Conservation (phyloP, 192 early-diverging fungal genomes). For the Geranomyces variabilis region DNA sequence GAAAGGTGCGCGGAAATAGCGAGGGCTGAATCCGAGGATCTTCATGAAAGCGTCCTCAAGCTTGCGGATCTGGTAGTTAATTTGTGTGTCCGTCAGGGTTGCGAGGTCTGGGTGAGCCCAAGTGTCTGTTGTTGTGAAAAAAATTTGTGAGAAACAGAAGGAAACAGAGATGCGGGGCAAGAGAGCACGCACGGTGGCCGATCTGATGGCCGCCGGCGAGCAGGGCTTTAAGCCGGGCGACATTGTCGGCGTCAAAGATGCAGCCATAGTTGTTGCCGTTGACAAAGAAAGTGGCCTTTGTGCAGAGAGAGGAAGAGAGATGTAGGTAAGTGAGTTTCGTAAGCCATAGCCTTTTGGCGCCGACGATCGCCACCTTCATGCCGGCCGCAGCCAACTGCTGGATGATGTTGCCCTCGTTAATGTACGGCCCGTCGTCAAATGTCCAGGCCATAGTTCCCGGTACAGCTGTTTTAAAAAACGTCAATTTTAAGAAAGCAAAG, state of each 20-base stretch:
- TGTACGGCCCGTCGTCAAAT: constrained; percentile 71
- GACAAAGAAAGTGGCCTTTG: constrained; percentile 65
- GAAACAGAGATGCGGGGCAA: too few species aligned
- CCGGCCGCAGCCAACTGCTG: constrained; percentile 48
- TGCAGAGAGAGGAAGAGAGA: not conserved
- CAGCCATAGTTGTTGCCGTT: constrained; percentile 62
- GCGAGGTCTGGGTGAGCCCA: constrained; percentile 42
- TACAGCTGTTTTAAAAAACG: constrained; percentile 6
- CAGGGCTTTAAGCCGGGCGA: constrained; percentile 40
- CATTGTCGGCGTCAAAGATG: constrained; percentile 33
- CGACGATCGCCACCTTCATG: constrained; percentile 45
- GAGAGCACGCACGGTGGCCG: too few species aligned
- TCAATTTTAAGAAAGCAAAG: not conserved
- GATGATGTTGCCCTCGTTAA: constrained; percentile 49
- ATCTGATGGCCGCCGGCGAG: constrained; percentile 62
- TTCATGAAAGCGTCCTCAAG: constrained; percentile 57
- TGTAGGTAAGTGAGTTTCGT: too few species aligned
- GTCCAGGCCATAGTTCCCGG: constrained; percentile 47
- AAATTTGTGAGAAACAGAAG: not conserved
- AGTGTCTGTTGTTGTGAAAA: too few species aligned
- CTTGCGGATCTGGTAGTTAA: constrained; percentile 65
- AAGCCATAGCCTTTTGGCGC: too few species aligned
- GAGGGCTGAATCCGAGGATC: constrained; percentile 14
- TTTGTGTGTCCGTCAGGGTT: constrained; percentile 43
- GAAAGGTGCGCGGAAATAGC: constrained; percentile 23